Conservation (phyloP, 352 stramenopile genomes). For the Phytophthora capsici region DNA sequence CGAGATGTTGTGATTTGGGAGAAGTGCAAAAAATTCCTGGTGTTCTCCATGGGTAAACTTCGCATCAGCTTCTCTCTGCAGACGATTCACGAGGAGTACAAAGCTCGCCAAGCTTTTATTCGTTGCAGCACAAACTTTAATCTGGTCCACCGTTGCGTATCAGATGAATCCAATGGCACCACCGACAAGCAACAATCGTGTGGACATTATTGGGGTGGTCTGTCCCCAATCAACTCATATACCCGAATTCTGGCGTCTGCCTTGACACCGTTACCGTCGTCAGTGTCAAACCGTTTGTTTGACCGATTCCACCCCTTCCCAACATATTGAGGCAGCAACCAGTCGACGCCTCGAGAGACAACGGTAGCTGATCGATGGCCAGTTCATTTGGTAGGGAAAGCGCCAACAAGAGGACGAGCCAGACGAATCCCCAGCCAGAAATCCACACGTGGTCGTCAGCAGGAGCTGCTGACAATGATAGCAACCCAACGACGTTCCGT, state of each 20-base stretch:
- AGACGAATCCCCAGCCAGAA: conserved; percentile 5
- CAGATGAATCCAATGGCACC: not conserved
- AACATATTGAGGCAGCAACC: too few relatives aligned
- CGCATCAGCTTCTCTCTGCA: too few relatives aligned
- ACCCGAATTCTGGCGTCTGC: not conserved
- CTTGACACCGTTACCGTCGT: too few relatives aligned
- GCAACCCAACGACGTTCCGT: conserved; percentile 18
- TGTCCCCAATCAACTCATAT: conserved; percentile 2
- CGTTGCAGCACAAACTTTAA: not conserved
- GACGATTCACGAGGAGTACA: too few relatives aligned
- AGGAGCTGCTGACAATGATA: not conserved
- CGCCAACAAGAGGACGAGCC: conserved; percentile 3
- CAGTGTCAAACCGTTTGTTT: too few relatives aligned
- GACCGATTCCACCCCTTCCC: not conserved
- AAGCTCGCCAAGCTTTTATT: too few relatives aligned
- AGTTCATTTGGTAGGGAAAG: conserved; percentile 2
- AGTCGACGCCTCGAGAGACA: not conserved
- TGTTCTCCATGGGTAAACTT: too few relatives aligned
- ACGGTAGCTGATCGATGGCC: not conserved
- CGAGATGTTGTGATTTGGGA: too few relatives aligned
- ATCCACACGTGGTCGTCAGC: conserved; percentile 7
- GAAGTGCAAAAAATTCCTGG: too few relatives aligned
- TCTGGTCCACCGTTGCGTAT: conserved; percentile 1
- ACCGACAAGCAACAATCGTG: not conserved
- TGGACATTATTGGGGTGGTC: not conserved